Base-by-base conservation (phyloP, 306 rosid genomes). In the Sicyos edulis region DNA sequence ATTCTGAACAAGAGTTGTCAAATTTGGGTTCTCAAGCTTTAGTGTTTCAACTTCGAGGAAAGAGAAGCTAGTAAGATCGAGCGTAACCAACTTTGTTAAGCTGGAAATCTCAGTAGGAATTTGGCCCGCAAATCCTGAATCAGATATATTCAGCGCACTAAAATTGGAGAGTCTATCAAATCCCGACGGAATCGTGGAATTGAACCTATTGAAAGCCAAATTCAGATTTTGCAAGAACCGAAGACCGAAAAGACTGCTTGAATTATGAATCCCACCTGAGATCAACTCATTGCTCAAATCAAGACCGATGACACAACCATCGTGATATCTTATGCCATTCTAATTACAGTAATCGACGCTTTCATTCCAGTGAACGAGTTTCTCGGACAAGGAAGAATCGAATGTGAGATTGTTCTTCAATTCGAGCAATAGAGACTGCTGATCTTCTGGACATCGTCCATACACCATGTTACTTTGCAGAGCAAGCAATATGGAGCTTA, bases 281-380 rank as follows among this genome's bases (percentile, higher is more conserved):
- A 80, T 73, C 0, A 11, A 37, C 75, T 76, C 72, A 3, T n/a
- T 22, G 50, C 44, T 40, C 74, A 79, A n/a, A 15, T 76, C 75
- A n/a, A 82, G 82, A 17, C 22, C 76, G 29, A 37, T 70, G 20
- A 70, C 55, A 7, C 69, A 73, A 66, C 78, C 76, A 12, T 76
- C 68, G 29, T 8, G 13, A 40, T 56, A 67, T 8, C n/a, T 6
- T n/a, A 87, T 81, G 26, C 92, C 91, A 1, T 2, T 20, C 96
- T 91, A 89, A 16, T 34, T 4, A 54, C 92, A 84, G 50, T 82
- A 83, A 75, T 58, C 81, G 4, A 50, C 1, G 40, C 6, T 77
- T 40, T 19, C 54, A 4, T 74, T 68, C 95, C 92, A 86, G 1
- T 12, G 17, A 8, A 7, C 63, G 1, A 86, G 75, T 54, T 82